Evolutionary conservation across 2,329 filamentous ascomycete genomes (phyloP), one percentile per base, ranked within the genome.

Genomic region (Dactylellina leptospora): DNA sequence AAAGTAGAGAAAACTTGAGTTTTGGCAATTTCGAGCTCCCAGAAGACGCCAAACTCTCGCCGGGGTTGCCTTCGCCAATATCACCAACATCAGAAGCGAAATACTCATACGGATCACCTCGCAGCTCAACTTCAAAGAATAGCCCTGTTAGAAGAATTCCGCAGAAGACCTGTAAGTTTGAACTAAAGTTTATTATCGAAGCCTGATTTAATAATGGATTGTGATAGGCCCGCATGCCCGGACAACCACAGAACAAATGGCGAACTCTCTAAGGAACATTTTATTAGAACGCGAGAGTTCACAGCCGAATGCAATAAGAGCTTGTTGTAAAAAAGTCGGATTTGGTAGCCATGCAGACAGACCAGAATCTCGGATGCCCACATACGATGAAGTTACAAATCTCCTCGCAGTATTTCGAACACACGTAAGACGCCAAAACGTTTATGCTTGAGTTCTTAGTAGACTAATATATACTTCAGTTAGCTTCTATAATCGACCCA

Each of bases 241-340:
- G 30, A 70, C 64, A 3, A 70, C 50, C 1, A 70, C 64, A 16
- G 64, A 70, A 38, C 64, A 70, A 18, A 70, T 70, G 64, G 64
- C 64, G 11, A 56, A 56, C 13, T 61, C 48, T 36, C 55, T 70
- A n/a, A 40, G 64, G 4, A 44, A 48, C 20, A 70, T 70, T 22
- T 50, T 70, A 11, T 38, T 70, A 8, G 64, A 70, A 28, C 40
- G 56, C 10, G 64, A 62, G n/a, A 50, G 56, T 5, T 44, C 50
- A 1, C 28, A 42, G 8, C 5, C 42, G 11, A 25, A 13, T 2
- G 25, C 25, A 1, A 18, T 44, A 27, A 48, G 64, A n/a, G 64
- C 64, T 10, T 70, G 64, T 18, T 70, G 64, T 30, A 62, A 56
- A 40, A 70, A 62, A 45, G 55, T 23, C 16, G 56, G 64, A 6